Evolutionary conservation across 495 filamentous ascomycete species (phyloP).

Genomic region (Hypoxylon trugodes): DNA sequence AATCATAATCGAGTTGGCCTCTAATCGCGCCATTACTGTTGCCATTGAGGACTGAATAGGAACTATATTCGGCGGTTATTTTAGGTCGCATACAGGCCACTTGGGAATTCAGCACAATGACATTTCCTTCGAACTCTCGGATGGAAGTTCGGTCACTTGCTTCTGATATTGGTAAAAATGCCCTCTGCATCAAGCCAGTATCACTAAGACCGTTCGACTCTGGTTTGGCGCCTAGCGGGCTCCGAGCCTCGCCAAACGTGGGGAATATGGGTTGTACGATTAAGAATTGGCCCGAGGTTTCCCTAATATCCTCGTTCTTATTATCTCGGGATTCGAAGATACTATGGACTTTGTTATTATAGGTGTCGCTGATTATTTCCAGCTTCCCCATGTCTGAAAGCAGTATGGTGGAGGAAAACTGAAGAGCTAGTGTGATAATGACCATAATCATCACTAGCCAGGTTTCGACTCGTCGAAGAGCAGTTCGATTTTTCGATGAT

Average conservation of each 20-base stretch:
- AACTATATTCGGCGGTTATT: neutral
- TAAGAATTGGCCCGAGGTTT: neutral
- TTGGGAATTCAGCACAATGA: neutral
- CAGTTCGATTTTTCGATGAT: neutral
- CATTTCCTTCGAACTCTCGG: neutral
- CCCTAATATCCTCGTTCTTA: neutral
- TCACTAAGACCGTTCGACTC: neutral
- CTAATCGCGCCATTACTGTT: neutral
- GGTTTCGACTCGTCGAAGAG: neutral
- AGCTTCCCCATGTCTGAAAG: neutral
- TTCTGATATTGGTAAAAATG: neutral
- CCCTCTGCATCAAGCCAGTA: neutral
- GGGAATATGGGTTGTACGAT: neutral
- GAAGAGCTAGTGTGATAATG: neutral
- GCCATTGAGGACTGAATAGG: neutral
- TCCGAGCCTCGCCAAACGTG: neutral
- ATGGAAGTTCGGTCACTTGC: neutral
- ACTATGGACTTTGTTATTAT: neutral
- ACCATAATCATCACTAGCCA: neutral
- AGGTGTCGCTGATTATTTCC: neutral
- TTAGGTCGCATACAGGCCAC: neutral
- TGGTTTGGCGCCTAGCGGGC: neutral
- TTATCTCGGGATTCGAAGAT: neutral
- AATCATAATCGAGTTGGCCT: neutral
- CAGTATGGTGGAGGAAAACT: neutral